These are phyloP conservation scores for Lipomyces yamanashiensis DNA, from an alignment of 805 yeast genomes.

Conservation along the genomic window DNA sequence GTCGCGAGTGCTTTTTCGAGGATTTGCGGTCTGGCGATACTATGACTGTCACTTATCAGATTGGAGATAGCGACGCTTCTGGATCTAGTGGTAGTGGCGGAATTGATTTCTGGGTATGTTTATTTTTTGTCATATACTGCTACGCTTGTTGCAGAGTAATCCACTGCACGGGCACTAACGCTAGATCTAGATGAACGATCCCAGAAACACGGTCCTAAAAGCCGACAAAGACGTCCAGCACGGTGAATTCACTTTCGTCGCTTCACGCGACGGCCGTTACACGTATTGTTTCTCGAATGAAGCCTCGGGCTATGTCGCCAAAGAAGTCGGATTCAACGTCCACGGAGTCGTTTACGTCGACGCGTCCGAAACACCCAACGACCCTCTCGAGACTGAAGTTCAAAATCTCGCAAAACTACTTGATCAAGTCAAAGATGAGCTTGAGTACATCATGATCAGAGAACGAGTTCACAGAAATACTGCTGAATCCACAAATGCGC, in stretches of 20 bases:
- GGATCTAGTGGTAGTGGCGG: constrained; percentile 34
- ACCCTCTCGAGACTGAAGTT: constrained; percentile 75
- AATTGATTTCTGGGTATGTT: constrained; percentile 39
- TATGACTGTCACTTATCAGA: constrained; percentile 87
- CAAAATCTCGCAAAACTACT: constrained; percentile 74
- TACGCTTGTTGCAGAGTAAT: background rate
- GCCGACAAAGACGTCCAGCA: constrained; percentile 64
- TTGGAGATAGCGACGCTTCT: constrained; percentile 75
- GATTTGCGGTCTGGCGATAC: constrained; percentile 80
- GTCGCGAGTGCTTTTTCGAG: constrained; percentile 74
- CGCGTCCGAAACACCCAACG: constrained; percentile 46
- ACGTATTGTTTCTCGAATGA: constrained; percentile 93
- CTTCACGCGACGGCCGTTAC: constrained; percentile 72
- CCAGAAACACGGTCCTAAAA: constrained; percentile 58
- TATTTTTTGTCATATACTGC: background rate
- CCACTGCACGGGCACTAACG: background rate
- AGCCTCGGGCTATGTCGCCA: constrained; percentile 67
- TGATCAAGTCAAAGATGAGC: constrained; percentile 86
- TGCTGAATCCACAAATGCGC: constrained; percentile 94
- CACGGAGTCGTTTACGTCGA: constrained; percentile 90
- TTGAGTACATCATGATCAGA: constrained; percentile 88
- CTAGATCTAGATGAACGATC: constrained; percentile 50
- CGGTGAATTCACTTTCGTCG: constrained; percentile 75
- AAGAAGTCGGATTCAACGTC: constrained; percentile 93
- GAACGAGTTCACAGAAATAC: constrained; percentile 98